Percentiles rank a stretch among this genome's conserved stretches.
Evolutionary conservation across 2,329 filamentous ascomycete species (phyloP).

Genomic region (Xylaria arbuscula): DNA sequence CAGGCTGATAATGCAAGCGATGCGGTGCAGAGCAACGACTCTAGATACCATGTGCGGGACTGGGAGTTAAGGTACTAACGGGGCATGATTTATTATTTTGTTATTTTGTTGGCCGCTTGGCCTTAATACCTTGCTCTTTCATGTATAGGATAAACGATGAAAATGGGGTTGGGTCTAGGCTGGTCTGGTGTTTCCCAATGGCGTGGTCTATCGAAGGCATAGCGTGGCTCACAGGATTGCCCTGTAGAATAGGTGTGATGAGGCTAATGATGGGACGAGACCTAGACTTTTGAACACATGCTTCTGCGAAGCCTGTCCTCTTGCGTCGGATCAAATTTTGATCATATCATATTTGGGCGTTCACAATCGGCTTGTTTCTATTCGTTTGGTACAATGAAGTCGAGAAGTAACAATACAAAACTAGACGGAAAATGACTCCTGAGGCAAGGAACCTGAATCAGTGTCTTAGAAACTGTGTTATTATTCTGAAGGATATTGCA

Average conservation of each 20-base stretch:
- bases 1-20: constrained; percentile 26
- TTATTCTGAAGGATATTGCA: neutral
- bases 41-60: neutral
- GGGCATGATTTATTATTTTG: neutral
- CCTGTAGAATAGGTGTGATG: neutral
- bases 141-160: constrained; percentile 27
- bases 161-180: neutral
- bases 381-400: neutral
- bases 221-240: neutral
- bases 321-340: neutral
- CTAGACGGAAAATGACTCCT: constrained; percentile 9
- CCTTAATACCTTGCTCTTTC: constrained; percentile 7
- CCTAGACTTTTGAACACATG: neutral
- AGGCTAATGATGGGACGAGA: constrained; percentile 24
- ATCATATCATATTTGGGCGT: neutral
- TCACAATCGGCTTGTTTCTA: neutral
- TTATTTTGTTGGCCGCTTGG: constrained; percentile 6
- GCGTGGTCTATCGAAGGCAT: neutral
- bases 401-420: constrained; percentile 15
- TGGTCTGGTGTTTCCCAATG: constrained; percentile 4
- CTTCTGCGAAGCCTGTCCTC: neutral
- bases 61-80: constrained; percentile 27
- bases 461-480: too few species aligned
- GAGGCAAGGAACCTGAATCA: too few species aligned
- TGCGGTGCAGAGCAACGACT: constrained; percentile 1